Base-by-base conservation (phyloP, 306 rosid species). In the Sindora glabra region DNA sequence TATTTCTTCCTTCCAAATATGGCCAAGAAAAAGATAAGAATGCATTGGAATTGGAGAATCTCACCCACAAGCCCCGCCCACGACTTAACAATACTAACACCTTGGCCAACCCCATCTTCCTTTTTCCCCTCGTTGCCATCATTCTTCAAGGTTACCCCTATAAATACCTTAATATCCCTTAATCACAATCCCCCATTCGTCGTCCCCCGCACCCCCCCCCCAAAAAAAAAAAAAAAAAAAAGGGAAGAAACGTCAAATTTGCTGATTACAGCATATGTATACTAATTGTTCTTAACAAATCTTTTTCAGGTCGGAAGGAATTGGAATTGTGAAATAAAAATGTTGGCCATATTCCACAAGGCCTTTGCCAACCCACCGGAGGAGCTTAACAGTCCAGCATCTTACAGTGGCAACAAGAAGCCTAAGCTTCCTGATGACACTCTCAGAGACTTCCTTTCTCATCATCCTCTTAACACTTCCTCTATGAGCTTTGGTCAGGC, bases 291-390 rank as follows among this genome's bases (percentile, higher is more conserved):
- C n/a, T n/a, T n/a, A n/a, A n/a, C n/a, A n/a, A n/a, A n/a, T n/a
- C n/a, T n/a, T n/a, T n/a, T n/a, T n/a, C n/a, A n/a, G n/a, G n/a
- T n/a, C n/a, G n/a, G n/a, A n/a, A n/a, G n/a, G n/a, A n/a, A n/a
- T n/a, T n/a, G n/a, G n/a, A n/a, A n/a, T n/a, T n/a, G n/a, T n/a
- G n/a, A n/a, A 39, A 38, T 21, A 26, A 73, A 62, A 15, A 92
- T 92, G 99, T 77, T 92, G 64, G 96, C 94, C 13, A 89, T 92
- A 65, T 92, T 92, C 16, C 99, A 92, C 70, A 69, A 89, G 57
- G 85, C 96, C 44, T 89, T 78, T 77, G 95, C 95, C 56, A 68
- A 92, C 67, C 99, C 99, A 34, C 99, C 99, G 0, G 96, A 89
- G 26, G 99, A 92, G 79, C 89, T 92, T 0, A 77, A 89, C 45